Percentiles rank a stretch among this genome's conserved stretches.
phyloP scores from a whole-genome alignment of 176 grass and related monocot species.

The Zoysia pacifica region DNA sequence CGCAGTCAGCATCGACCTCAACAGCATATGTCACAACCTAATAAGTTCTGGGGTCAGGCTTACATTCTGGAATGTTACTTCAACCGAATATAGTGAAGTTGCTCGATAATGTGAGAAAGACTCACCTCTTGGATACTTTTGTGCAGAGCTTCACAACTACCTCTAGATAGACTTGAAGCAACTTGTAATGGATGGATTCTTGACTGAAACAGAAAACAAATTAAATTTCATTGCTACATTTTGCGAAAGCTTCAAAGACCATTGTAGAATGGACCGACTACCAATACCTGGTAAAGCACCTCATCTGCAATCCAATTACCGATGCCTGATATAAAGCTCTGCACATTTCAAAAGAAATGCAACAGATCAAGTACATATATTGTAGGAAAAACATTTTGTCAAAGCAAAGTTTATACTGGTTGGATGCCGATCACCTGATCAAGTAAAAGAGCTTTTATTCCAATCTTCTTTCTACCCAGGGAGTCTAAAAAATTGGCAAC shows the following conservation, averaged over 20 bases:
- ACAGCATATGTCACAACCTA: slow-evolving; percentile 88
- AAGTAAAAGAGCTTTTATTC: slow-evolving; percentile 87
- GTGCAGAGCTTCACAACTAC: slow-evolving; percentile 69
- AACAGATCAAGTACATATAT: background rate
- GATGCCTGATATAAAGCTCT: slow-evolving; percentile 94
- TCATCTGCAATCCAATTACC: slow-evolving; percentile 96
- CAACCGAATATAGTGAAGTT: slow-evolving; percentile 4
- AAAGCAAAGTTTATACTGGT: slow-evolving; percentile 20
- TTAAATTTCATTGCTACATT: slow-evolving; percentile 19
- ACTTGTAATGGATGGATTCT: slow-evolving; percentile 80
- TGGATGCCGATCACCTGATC: slow-evolving; percentile 65
- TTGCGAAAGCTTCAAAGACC: background rate
- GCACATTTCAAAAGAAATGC: slow-evolving; percentile 17
- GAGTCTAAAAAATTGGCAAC: slow-evolving; percentile 55
- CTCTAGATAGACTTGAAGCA: slow-evolving; percentile 71
- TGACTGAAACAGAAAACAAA: slow-evolving; percentile 51
- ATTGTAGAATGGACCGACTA: background rate
- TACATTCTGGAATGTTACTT: slow-evolving; percentile 7
- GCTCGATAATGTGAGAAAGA: slow-evolving; percentile 3
- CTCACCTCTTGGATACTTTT: slow-evolving; percentile 71
- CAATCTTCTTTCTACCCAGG: slow-evolving; percentile 68
- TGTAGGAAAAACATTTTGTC: slow-evolving; percentile 2
- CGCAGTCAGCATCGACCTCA: slow-evolving; percentile 74
- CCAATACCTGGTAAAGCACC: slow-evolving; percentile 86
- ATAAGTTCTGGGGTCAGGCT: slow-evolving; percentile 31